A percentile compares a stretch with the other conserved stretches of the same genome.
Conservation (phyloP, 371 early-diverging fungal genomes). For the Rhizopus stolonifer region DNA sequence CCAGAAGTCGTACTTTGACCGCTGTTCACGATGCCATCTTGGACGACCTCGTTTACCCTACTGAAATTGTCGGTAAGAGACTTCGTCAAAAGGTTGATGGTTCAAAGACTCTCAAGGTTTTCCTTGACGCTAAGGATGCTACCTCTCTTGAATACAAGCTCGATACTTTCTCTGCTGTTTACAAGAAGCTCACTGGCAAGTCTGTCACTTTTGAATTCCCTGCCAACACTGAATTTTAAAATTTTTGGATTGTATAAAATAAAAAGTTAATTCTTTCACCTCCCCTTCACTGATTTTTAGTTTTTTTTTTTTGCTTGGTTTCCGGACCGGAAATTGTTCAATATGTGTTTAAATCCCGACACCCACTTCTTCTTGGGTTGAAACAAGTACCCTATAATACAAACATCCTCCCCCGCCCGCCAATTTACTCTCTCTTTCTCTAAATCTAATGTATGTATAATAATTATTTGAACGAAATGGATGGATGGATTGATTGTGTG, state of each 20-base stretch:
- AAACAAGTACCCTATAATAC: no score
- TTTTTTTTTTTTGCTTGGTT: no score
- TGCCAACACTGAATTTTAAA: slow-evolving; percentile 39
- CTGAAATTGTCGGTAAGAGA: slow-evolving; percentile 97
- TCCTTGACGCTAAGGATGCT: slow-evolving; percentile 96
- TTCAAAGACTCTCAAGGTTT: slow-evolving; percentile 91
- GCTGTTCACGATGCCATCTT: slow-evolving; percentile 94
- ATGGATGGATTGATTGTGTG: background rate
- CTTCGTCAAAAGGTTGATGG: slow-evolving; percentile 96
- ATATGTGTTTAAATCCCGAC: no score
- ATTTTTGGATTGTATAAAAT: slow-evolving; percentile 1
- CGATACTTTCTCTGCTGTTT: slow-evolving; percentile 94
- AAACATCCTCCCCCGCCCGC: no score
- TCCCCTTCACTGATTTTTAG: no score
- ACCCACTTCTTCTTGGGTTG: no score
- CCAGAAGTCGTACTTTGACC: slow-evolving; percentile 95
- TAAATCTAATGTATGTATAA: no score
- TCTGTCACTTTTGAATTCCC: slow-evolving; percentile 97
- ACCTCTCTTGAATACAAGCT: slow-evolving; percentile 97
- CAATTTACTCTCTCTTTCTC: no score
- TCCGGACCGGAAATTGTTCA: no score
- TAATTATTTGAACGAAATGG: no score
- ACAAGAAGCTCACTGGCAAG: slow-evolving; percentile 96
- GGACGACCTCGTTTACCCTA: slow-evolving; percentile 97
- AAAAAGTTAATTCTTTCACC: background rate